Evolutionary conservation across 129 eudicot species (phyloP), one percentile per base, ranked within the genome.

Genomic region (Scalesia atractyloides): DNA sequence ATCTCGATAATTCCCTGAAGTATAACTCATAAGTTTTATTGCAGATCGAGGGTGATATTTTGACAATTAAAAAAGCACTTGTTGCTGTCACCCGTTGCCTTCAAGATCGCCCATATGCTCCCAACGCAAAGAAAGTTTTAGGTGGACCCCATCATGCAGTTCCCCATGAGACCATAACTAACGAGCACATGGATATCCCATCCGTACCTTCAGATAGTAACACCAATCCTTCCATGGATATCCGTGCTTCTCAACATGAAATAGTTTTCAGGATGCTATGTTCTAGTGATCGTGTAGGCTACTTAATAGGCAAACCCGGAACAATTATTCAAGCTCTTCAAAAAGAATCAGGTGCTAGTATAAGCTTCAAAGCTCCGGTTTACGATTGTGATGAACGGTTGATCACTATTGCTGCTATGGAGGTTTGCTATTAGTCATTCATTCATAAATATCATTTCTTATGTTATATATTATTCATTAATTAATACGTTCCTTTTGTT

Each of bases 251-350:
- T 24, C 77, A 65, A 48, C 83, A 82, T 66, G 90, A 87, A 81
- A 85, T 92, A 20, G 78, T 73, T 78, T 89, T 89, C 72, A 87
- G 82, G 70, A 82, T 89, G 58, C 87, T 92, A 30, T 85, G 88
- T 74, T 59, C 86, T 20, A 71, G 41, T 77, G 98, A 89, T 56
- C 79, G 75, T 71, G 89, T 89, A 13, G 97, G 97, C 24, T 76
- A 79, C n/a, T 60, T 93, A 41, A 93, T 93, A 43, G 98, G 98
- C 60, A 93, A 83, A 69, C 88, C 82, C 74, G 97, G 96, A 15
- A 58, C 87, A 14, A 75, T 82, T 15, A 52, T 93, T 54, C 83
- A 79, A 63, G 81, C 86, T 30, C 70, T 93, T 71, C 81, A 87
- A 76, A 79, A 79, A 49, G 96, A 93, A 66, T 65, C 92, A 51